phyloP scores from a whole-genome alignment of 345 rosid genomes.

The Mangifera indica region DNA sequence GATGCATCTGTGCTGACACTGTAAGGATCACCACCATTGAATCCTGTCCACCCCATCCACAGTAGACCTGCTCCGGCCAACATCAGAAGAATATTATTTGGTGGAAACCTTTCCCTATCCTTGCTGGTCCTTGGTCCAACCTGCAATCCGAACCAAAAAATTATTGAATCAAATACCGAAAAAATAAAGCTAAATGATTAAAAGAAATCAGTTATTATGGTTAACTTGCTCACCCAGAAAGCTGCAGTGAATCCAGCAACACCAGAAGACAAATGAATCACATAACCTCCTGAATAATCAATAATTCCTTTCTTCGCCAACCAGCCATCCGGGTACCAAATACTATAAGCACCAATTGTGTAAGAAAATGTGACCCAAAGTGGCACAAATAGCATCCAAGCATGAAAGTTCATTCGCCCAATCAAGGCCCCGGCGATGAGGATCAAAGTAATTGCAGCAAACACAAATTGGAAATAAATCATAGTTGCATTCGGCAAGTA shows the following conservation, averaged over 20 bases:
- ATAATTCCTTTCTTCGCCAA: constrained; percentile 45
- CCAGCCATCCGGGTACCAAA: constrained; percentile 58
- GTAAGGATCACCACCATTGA: constrained; percentile 72
- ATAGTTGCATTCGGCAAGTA: constrained; percentile 57
- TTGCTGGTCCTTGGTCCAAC: constrained; percentile 64
- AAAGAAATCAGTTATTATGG: neutral
- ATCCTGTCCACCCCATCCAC: constrained; percentile 80
- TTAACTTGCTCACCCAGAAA: constrained; percentile 42
- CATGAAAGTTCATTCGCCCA: constrained; percentile 69
- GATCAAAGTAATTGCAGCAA: constrained; percentile 64
- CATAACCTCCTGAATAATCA: constrained; percentile 64
- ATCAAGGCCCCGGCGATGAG: constrained; percentile 58
- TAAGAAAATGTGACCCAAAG: constrained; percentile 70
- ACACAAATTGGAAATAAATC: constrained; percentile 63
- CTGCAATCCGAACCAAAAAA: constrained; percentile 17
- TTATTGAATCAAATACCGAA: neutral
- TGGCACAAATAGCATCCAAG: constrained; percentile 70
- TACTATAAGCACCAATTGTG: constrained; percentile 53
- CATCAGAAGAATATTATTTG: constrained; percentile 64
- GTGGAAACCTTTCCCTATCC: constrained; percentile 69
- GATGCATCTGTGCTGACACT: constrained; percentile 49
- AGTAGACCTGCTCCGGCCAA: constrained; percentile 65
- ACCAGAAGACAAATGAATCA: constrained; percentile 63
- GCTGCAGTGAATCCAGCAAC: constrained; percentile 75
- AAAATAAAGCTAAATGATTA: neutral